Evolutionary conservation across 2,329 filamentous ascomycete species (phyloP).

Genomic region (Claviceps citrina): DNA sequence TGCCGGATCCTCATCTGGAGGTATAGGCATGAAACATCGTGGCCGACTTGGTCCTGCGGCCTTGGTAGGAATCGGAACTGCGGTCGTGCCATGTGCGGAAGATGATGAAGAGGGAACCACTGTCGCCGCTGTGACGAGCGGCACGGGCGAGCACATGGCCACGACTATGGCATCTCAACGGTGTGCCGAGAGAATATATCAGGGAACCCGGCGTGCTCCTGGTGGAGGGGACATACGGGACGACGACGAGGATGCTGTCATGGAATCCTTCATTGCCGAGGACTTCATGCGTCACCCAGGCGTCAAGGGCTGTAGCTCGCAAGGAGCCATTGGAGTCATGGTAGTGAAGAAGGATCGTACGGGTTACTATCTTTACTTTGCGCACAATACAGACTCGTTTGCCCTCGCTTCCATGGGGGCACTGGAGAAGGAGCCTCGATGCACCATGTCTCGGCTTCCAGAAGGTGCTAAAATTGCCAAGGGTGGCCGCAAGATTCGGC

Average conservation of each 20-base stretch:
- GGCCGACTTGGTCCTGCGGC: constrained; percentile 87
- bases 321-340: constrained; percentile 83
- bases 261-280: constrained; percentile 63
- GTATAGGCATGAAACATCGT: constrained; percentile 95
- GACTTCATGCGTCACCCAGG: constrained; percentile 91
- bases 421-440: constrained; percentile 56
- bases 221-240: constrained; percentile 49
- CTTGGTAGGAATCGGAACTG: constrained; percentile 78
- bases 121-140: constrained; percentile 78
- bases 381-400: constrained; percentile 84
- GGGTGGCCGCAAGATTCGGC: constrained; percentile 35
- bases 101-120: constrained; percentile 52
- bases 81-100: constrained; percentile 63
- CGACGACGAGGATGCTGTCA: constrained; percentile 59
- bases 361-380: constrained; percentile 78
- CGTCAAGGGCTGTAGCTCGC: constrained; percentile 61
- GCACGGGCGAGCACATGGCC: constrained; percentile 95
- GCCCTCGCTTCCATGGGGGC: constrained; percentile 81
- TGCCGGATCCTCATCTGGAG: constrained; percentile 87
- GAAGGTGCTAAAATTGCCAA: constrained; percentile 37
- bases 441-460: constrained; percentile 71
- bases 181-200: constrained; percentile 74
- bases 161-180: constrained; percentile 81
- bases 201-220: constrained; percentile 43
- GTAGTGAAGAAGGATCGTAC: constrained; percentile 67